Percentiles rank a stretch among this genome's conserved stretches.
Conservation (phyloP, 2,329 filamentous ascomycete genomes). For the Colletotrichum falcatum region DNA sequence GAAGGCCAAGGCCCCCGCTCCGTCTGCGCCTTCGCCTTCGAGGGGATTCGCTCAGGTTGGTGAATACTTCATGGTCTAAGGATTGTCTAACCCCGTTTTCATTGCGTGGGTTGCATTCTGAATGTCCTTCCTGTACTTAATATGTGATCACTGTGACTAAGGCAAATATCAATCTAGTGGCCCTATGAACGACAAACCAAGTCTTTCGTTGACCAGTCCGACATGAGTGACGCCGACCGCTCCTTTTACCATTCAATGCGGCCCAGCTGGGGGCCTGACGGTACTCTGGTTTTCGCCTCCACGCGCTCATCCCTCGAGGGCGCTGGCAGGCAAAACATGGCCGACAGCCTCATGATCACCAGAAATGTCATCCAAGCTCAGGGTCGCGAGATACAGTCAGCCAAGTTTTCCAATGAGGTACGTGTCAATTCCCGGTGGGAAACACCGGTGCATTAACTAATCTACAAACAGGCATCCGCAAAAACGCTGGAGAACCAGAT, state of each 20-base stretch:
- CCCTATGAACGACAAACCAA: conserved; percentile 86
- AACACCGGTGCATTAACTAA: conserved; percentile 36
- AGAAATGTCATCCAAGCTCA: conserved; percentile 72
- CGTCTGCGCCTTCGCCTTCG: conserved; percentile 61
- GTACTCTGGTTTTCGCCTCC: conserved; percentile 73
- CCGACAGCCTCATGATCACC: conserved; percentile 64
- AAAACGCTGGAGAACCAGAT: conserved; percentile 68
- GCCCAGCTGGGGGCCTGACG: conserved; percentile 82
- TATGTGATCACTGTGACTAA: conserved; percentile 48
- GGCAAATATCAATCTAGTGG: conserved; percentile 73
- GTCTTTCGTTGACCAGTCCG: conserved; percentile 69
- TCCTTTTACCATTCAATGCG: conserved; percentile 80
- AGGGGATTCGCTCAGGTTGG: conserved; percentile 91
- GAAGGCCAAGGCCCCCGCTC: conserved; percentile 71
- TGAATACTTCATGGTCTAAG: conserved; percentile 57
- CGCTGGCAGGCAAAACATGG: conserved; percentile 48
- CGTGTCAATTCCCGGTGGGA: conserved; percentile 30
- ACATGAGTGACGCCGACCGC: conserved; percentile 73
- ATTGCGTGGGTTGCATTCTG: neutral
- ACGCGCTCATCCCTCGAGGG: conserved; percentile 43
- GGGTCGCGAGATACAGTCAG: conserved; percentile 73
- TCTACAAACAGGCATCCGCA: conserved; percentile 62
- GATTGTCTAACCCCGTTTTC: conserved; percentile 28
- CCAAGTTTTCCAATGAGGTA: conserved; percentile 70
- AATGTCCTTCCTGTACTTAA: conserved; percentile 48